Evolutionary conservation across 768 basidiomycete genomes (phyloP).

Genomic region (Rhizopogon vesiculosus): DNA sequence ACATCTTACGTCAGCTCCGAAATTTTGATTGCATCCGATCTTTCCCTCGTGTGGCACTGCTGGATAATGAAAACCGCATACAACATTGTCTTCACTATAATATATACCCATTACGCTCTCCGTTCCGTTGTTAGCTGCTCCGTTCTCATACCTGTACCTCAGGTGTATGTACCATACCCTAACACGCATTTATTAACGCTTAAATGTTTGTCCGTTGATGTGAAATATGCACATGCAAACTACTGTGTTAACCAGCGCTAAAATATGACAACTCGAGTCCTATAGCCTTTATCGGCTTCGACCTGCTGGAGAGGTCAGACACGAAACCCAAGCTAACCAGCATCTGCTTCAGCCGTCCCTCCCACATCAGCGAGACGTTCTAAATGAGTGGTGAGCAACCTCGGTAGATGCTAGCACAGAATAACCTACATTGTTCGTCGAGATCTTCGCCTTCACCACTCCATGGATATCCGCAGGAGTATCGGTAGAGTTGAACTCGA

Average conservation of each 20-base stretch:
- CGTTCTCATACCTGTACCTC: constrained; percentile 16
- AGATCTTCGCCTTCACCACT: constrained; percentile 85
- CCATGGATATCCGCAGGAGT: constrained; percentile 50
- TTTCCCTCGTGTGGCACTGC: constrained; percentile 1
- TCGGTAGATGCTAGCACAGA: background rate
- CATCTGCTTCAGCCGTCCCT: constrained; percentile 86
- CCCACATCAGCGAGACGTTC: constrained; percentile 92
- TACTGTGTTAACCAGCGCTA: constrained; percentile 44
- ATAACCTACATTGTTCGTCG: constrained; percentile 76
- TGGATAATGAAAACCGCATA: constrained; percentile 13
- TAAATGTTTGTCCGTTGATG: background rate
- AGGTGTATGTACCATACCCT: constrained; percentile 18
- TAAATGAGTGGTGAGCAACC: constrained; percentile 23
- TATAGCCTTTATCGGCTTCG: constrained; percentile 83
- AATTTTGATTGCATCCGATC: constrained; percentile 3
- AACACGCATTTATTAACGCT: constrained; percentile 10
- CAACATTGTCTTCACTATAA: constrained; percentile 11
- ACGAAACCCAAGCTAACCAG: constrained; percentile 86
- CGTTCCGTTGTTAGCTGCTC: constrained; percentile 8
- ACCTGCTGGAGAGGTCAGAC: constrained; percentile 82
- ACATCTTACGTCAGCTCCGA: background rate
- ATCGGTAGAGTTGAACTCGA: background rate
- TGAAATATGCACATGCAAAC: background rate
- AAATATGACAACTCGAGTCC: constrained; percentile 95
- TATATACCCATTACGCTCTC: constrained; percentile 15